A percentile compares a stretch with the other conserved stretches of the same genome.
phyloP scores from a whole-genome alignment of 1,284 basidiomycete genomes.

The Boletus smithii region DNA sequence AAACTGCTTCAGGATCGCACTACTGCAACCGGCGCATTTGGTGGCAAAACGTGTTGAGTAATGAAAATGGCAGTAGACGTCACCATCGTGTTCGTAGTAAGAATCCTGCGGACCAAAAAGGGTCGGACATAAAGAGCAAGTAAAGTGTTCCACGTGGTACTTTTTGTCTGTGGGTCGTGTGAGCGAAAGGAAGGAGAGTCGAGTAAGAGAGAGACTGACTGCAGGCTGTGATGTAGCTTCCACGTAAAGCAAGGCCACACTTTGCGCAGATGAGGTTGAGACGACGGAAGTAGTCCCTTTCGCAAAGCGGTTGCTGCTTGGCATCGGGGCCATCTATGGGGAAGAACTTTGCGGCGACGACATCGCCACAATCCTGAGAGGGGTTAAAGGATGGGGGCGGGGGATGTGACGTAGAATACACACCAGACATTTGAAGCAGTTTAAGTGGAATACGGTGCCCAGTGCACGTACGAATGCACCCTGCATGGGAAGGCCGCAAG shows the following conservation, averaged over 20 bases:
- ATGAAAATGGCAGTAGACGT: conserved; percentile 97
- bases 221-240: conserved; percentile 98
- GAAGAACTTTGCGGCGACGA: conserved; percentile 99
- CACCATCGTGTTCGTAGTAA: conserved; percentile 96
- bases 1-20: conserved; percentile 99
- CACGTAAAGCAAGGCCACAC: conserved; percentile 90
- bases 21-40: conserved; percentile 96
- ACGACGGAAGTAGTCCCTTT: conserved; percentile 96
- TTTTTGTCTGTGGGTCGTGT: conserved; percentile 75
- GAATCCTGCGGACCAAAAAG: conserved; percentile 98
- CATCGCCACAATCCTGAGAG: conserved; percentile 87
- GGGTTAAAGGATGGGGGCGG: conserved; percentile 5
- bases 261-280: conserved; percentile 96
- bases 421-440: conserved; percentile 97
- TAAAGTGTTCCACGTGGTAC: conserved; percentile 99
- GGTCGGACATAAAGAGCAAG: conserved; percentile 94
- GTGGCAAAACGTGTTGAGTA: conserved; percentile 98
- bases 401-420: conserved; percentile 25
- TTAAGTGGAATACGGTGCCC: conserved; percentile 90
- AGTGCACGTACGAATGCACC: conserved; percentile 97
- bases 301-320: conserved; percentile 90
- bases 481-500: conserved; percentile 76
- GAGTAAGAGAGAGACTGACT: conserved; percentile 57
- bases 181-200: conserved; percentile 8
- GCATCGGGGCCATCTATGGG: conserved; percentile 88